Percentiles rank a stretch among this genome's conserved stretches.
These are phyloP conservation scores for Diaporthe nobilis DNA, from an alignment of 2,329 filamentous ascomycete species.

Conservation along the genomic window DNA sequence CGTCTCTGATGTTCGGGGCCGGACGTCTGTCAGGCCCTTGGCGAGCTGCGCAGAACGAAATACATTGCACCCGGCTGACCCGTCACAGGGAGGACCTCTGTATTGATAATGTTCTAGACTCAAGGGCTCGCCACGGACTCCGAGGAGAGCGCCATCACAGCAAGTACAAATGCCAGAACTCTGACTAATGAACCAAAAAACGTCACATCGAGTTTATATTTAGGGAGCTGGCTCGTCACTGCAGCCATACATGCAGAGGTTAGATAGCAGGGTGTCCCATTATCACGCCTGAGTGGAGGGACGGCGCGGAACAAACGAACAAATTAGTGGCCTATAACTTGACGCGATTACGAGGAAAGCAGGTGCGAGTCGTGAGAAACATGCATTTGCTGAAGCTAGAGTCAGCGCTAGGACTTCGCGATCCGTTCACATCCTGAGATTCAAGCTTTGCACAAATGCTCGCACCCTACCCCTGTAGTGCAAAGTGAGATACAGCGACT, in stretches of 20 bases:
- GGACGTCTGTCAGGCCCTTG: background rate
- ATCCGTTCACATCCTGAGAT: background rate
- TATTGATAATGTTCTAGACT: background rate
- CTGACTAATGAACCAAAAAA: background rate
- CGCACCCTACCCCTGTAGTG: background rate
- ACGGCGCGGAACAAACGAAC: too few species aligned
- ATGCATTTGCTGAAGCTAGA: background rate
- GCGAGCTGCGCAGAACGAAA: background rate
- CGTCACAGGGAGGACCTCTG: background rate
- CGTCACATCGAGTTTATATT: background rate
- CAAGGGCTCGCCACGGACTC: background rate
- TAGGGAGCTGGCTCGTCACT: background rate
- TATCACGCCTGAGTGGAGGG: background rate
- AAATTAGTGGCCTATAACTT: accelerated
- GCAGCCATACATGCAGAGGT: background rate
- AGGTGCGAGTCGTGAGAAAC: background rate
- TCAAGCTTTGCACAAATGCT: background rate
- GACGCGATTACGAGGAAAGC: background rate
- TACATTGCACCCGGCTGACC: background rate
- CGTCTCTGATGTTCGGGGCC: background rate
- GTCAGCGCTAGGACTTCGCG: background rate
- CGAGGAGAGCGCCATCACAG: background rate
- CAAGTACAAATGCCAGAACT: background rate
- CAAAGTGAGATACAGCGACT: background rate
- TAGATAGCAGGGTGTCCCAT: background rate